phyloP scores from a whole-genome alignment of 2,329 filamentous ascomycete species.

The Aureobasidium leucospermi region DNA sequence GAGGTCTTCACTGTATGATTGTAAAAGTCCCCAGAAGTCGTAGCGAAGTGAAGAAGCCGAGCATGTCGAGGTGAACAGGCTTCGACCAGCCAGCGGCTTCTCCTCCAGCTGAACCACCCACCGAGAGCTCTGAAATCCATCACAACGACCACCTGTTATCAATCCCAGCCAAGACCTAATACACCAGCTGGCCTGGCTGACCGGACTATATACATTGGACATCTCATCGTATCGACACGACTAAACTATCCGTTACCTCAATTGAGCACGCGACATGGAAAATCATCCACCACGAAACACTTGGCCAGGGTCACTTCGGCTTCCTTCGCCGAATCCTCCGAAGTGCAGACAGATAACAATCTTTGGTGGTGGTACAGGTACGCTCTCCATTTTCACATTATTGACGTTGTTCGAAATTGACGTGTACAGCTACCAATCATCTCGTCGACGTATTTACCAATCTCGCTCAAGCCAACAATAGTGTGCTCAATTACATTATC shows the following conservation, averaged over 20 bases:
- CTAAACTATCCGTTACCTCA: not conserved
- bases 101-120: no score
- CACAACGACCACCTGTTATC: not conserved
- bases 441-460: constrained; percentile 81
- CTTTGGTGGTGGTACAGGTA: constrained; percentile 72
- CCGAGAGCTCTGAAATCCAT: no score
- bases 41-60: no score
- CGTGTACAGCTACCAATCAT: constrained; percentile 67
- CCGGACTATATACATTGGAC: no score
- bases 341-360: constrained; percentile 60
- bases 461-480: constrained; percentile 53
- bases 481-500: constrained; percentile 74
- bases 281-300: not conserved
- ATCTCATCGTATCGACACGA: not conserved
- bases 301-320: constrained; percentile 15
- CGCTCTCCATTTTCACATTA: not conserved
- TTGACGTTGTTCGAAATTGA: not conserved
- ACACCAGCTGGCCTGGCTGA: not conserved
- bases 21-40: no score
- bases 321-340: constrained; percentile 19
- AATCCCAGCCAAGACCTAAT: not conserved
- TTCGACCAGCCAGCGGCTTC: no score
- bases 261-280: constrained; percentile 9
- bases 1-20: no score
- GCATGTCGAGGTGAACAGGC: no score